Conservation (phyloP, 108 stramenopile genomes). For the Stephanodiscus minutulus region DNA sequence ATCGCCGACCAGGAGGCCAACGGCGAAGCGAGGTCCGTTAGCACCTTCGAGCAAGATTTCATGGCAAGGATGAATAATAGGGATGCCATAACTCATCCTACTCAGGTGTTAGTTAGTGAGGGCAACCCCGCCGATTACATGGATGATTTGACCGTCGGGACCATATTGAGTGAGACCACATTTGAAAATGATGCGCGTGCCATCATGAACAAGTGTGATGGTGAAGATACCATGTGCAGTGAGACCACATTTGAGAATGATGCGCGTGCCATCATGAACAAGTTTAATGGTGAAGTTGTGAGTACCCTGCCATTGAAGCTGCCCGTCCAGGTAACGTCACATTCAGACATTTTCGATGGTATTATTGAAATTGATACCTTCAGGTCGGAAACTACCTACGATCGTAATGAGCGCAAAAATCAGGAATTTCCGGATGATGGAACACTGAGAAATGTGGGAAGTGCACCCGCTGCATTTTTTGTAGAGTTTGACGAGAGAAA, state of each 20-base stretch:
- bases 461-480: not conserved
- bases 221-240: slow-evolving; percentile 8
- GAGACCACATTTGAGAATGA: slow-evolving; percentile 49
- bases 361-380: slow-evolving; percentile 1
- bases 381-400: slow-evolving; percentile 40
- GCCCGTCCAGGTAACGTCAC: slow-evolving; percentile 9
- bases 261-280: slow-evolving; percentile 5
- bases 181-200: slow-evolving; percentile 38
- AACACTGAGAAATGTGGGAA: not conserved
- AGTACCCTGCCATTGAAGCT: not conserved
- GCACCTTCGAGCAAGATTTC: slow-evolving; percentile 30
- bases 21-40: not conserved
- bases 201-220: not conserved
- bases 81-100: not conserved
- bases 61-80: not conserved
- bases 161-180: slow-evolving; percentile 35
- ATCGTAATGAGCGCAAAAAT: slow-evolving; percentile 14
- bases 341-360: slow-evolving; percentile 2
- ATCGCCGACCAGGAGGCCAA: slow-evolving; percentile 24
- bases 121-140: not conserved
- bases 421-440: not conserved
- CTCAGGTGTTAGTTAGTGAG: not conserved
- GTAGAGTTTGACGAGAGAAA: not conserved
- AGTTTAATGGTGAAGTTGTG: not conserved
- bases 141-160: slow-evolving; percentile 27